Conservation (phyloP, 768 basidiomycete species). For the Boletus pseudo-olivaceus region DNA sequence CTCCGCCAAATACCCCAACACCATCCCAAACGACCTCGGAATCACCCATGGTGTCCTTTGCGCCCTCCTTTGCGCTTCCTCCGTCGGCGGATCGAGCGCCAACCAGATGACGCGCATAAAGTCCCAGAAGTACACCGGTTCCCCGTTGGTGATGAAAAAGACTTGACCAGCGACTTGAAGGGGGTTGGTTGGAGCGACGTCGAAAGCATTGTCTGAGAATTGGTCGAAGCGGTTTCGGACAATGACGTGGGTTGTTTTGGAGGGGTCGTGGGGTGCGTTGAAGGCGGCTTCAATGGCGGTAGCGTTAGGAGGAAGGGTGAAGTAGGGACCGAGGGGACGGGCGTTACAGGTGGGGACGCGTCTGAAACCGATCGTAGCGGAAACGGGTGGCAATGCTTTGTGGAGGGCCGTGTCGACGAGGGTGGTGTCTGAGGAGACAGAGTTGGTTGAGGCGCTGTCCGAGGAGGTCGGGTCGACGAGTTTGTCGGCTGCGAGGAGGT, state of each 20-base stretch:
- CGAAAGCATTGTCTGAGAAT: constrained; percentile 57
- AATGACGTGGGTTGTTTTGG: constrained; percentile 47
- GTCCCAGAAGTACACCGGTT: constrained; percentile 97
- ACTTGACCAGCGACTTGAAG: constrained; percentile 87
- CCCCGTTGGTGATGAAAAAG: constrained; percentile 97
- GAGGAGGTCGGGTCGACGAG: constrained; percentile 50
- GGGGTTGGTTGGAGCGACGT: constrained; percentile 48
- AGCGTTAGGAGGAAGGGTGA: constrained; percentile 57
- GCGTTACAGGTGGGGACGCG: constrained; percentile 77
- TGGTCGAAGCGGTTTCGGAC: constrained; percentile 81
- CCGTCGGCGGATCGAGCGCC: constrained; percentile 50
- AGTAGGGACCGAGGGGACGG: constrained; percentile 80
- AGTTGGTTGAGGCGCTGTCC: constrained; percentile 16
- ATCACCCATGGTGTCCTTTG: constrained; percentile 44
- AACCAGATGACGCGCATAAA: constrained; percentile 80
- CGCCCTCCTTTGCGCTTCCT: constrained; percentile 41
- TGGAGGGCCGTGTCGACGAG: constrained; percentile 44
- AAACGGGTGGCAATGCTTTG: constrained; percentile 57
- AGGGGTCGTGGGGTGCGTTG: constrained; percentile 39
- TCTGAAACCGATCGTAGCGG: constrained; percentile 58
- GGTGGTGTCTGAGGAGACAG: constrained; percentile 28
- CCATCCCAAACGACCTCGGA: constrained; percentile 61
- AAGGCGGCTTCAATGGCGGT: constrained; percentile 56
- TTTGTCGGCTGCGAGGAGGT: constrained; percentile 90
- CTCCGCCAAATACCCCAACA: constrained; percentile 71